phyloP scores from a whole-genome alignment of 2,329 filamentous ascomycete species.

The Arthrobotrys pseudoclavata region DNA sequence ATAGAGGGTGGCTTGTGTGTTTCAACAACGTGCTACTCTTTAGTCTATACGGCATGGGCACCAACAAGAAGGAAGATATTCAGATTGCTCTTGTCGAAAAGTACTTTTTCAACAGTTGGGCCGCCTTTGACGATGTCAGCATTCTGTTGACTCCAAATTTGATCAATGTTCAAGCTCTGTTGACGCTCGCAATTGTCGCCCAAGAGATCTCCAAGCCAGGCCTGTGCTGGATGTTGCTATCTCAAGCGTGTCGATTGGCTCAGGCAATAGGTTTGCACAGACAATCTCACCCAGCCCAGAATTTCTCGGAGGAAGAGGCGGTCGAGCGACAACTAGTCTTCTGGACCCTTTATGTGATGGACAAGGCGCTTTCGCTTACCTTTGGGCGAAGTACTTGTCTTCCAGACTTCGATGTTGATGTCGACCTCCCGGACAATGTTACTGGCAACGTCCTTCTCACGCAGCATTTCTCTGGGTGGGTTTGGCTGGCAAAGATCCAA shows the following conservation, averaged over 20 bases:
- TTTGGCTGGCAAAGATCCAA: constrained; percentile 72
- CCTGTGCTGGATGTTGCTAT: constrained; percentile 75
- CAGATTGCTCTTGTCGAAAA: constrained; percentile 57
- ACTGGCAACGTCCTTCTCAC: constrained; percentile 67
- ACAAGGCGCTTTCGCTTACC: constrained; percentile 73
- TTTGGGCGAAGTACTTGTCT: constrained; percentile 73
- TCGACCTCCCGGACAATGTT: constrained; percentile 67
- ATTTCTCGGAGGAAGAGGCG: constrained; percentile 63
- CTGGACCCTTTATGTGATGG: constrained; percentile 73
- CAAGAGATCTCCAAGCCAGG: constrained; percentile 75
- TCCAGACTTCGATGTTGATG: constrained; percentile 73
- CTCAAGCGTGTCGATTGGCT: constrained; percentile 73
- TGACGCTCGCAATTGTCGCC: constrained; percentile 74
- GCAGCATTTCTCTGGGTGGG: constrained; percentile 71
- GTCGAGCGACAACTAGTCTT: constrained; percentile 68
- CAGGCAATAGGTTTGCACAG: constrained; percentile 76
- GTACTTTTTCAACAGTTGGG: constrained; percentile 63
- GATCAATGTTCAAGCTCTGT: constrained; percentile 73
- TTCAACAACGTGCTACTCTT: constrained; percentile 64
- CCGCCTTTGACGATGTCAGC: constrained; percentile 69
- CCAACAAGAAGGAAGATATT: constrained; percentile 53
- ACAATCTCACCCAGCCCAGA: constrained; percentile 65
- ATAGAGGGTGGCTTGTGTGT: constrained; percentile 63
- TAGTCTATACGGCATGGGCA: constrained; percentile 61
- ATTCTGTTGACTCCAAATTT: constrained; percentile 72